Conservation (phyloP, 179 eudicot species). For the Beta lomatogona region DNA sequence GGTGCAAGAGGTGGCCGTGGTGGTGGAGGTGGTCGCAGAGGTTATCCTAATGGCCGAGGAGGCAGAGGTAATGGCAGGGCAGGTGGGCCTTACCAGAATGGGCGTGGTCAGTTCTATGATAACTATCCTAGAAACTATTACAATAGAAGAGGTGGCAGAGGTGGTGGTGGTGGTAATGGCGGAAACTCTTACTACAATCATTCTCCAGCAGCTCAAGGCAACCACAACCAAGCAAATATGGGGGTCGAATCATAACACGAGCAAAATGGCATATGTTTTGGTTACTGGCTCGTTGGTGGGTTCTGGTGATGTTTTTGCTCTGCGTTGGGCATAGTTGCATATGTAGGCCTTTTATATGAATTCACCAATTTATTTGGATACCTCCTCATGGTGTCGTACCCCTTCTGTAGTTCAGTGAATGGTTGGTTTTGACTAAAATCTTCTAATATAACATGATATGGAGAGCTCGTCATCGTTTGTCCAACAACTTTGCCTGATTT, state of each 20-base stretch:
- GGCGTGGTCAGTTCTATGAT: constrained; percentile 66
- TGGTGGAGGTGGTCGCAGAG: constrained; percentile 56
- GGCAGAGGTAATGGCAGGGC: constrained; percentile 63
- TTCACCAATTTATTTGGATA: constrained; percentile 16
- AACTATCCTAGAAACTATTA: constrained; percentile 59
- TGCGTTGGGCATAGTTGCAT: constrained; percentile 12
- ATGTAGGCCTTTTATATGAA: constrained; percentile 25
- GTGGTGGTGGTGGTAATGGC: constrained; percentile 38
- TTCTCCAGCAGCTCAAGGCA: constrained; percentile 36
- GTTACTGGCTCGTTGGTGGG: constrained; percentile 23
- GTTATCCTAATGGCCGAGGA: constrained; percentile 71
- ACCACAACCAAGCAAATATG: constrained; percentile 35
- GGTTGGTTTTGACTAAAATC: constrained; percentile 23
- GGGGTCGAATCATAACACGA: constrained; percentile 29
- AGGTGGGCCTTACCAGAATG: constrained; percentile 72
- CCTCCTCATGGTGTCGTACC: constrained; percentile 11
- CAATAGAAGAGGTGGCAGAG: constrained; percentile 50
- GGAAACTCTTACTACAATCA: constrained; percentile 45
- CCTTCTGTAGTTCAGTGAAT: constrained; percentile 21
- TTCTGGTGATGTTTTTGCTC: constrained; percentile 23
- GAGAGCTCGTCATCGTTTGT: constrained; percentile 21
- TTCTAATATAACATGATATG: constrained; percentile 30
- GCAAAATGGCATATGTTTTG: not conserved
- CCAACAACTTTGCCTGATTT: constrained; percentile 6
- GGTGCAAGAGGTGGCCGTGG: constrained; percentile 66